Base-by-base conservation (phyloP, 768 basidiomycete genomes). In the Lentinula sp. region DNA sequence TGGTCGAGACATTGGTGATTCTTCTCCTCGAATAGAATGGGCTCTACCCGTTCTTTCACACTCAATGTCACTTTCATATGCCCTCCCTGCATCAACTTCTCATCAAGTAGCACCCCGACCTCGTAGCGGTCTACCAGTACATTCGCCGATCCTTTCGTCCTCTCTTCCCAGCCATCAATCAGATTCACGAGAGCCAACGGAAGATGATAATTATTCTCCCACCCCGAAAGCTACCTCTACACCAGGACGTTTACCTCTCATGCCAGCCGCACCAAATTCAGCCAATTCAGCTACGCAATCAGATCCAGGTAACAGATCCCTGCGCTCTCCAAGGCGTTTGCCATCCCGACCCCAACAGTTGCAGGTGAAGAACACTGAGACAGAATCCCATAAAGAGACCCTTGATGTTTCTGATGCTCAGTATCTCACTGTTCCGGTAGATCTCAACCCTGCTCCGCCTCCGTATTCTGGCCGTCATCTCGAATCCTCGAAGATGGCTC, bases 341-440 rank as follows among this genome's bases (percentile, higher is more conserved):
- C 57, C 57, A 1, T 45, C 57, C 5, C 16, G n/a, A 34, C 57
- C 57, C 34, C 32, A 39, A 13, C 37, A 13, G 13, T 39, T 59
- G 18, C 57, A 43, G 18, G 7, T 43, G 45, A 21, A 49, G 21
- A 16, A 37, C 34, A 10, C 46, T 1, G 35, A 18, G n/a, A 48
- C 15, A 28, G 37, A 59, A 37, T 3, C 13, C n/a, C 32, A 4
- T 2, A 51, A 58, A 13, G 46, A 39, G 21, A 34, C 18, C 5
- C n/a, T 21, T 31, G 46, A 59, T 8, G n/a, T n/a, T n/a, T 0
- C 45, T 35, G 46, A 18, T 8, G 46, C 32, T 3, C 57, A 59
- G 35, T 59, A 59, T 59, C 45, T 50, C 43, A 50, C 48, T 48
- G 32, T 59, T 37, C 16, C 57, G 32, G 43, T 4, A 48, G 57